phyloP scores from a whole-genome alignment of 2,329 filamentous ascomycete species.

The Dactylellina leptospora region DNA sequence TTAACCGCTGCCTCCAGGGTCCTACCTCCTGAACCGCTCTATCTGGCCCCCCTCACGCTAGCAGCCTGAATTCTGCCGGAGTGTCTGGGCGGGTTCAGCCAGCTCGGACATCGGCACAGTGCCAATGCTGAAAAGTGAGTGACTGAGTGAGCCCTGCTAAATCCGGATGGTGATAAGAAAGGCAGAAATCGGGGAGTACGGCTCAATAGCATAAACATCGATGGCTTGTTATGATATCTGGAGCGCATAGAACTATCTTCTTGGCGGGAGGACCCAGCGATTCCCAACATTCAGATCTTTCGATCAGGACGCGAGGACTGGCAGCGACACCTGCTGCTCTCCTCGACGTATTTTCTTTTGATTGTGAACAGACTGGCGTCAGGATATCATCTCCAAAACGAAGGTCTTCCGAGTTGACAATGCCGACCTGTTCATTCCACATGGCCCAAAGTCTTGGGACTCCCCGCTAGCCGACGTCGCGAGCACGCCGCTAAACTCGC shows the following conservation, averaged over 20 bases:
- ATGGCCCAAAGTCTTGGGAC: constrained; percentile 8
- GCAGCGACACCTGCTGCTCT: too few species aligned
- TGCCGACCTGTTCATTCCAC: constrained; percentile 2
- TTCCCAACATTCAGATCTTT: too few species aligned
- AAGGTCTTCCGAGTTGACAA: too few species aligned
- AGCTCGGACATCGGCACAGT: constrained; percentile 5
- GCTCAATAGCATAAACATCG: not conserved
- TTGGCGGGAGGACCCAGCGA: too few species aligned
- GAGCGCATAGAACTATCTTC: too few species aligned
- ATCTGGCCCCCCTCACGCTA: too few species aligned
- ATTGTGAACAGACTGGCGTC: too few species aligned
- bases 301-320: too few species aligned
- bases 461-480: constrained; percentile 12
- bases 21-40: constrained; percentile 5
- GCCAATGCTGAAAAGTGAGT: not conserved
- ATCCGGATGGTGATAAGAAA: constrained; percentile 13
- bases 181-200: constrained; percentile 1
- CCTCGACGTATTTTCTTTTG: too few species aligned
- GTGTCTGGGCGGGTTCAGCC: too few species aligned
- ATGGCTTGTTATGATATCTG: not conserved
- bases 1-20: not conserved
- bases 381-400: too few species aligned
- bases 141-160: too few species aligned
- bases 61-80: constrained; percentile 23
- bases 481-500: constrained; percentile 14